Conservation (phyloP, 1,139 yeast genomes). For the Blastobotrys illinoisensis region DNA sequence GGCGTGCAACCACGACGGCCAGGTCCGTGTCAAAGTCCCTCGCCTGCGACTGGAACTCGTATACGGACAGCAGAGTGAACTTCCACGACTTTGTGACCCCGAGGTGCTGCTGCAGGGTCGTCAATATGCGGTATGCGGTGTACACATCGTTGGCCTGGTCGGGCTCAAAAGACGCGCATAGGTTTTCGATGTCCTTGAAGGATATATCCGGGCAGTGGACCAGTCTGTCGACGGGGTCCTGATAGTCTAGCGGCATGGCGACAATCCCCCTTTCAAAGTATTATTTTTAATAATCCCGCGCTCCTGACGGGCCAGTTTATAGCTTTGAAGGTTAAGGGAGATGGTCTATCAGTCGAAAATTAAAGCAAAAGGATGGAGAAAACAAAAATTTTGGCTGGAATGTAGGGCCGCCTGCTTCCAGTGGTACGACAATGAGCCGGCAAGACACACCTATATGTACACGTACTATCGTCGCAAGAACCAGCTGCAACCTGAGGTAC, state of each 20-base stretch:
- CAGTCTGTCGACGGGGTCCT: conserved; percentile 29
- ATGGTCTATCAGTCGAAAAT: background rate
- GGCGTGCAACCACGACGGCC: conserved; percentile 29
- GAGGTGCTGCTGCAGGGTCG: conserved; percentile 24
- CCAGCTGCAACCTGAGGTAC: background rate
- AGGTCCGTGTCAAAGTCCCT: conserved; percentile 32
- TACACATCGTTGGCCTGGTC: conserved; percentile 27
- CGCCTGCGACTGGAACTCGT: conserved; percentile 29
- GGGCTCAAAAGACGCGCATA: conserved; percentile 24
- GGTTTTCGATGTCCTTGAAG: conserved; percentile 24
- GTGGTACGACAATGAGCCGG: background rate
- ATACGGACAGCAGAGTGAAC: conserved; percentile 25
- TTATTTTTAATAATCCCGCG: background rate
- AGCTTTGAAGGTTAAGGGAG: background rate
- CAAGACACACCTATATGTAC: background rate
- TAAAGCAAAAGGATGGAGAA: background rate
- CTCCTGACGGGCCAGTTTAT: background rate
- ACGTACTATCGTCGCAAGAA: background rate
- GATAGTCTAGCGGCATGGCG: background rate
- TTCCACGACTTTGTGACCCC: conserved; percentile 31
- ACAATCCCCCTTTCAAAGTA: too few relatives aligned
- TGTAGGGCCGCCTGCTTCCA: background rate
- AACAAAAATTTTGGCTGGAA: background rate
- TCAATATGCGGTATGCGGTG: conserved; percentile 28
- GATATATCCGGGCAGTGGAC: conserved; percentile 21